Base-by-base conservation (phyloP, 768 basidiomycete species). In the Russula dissimulans region DNA sequence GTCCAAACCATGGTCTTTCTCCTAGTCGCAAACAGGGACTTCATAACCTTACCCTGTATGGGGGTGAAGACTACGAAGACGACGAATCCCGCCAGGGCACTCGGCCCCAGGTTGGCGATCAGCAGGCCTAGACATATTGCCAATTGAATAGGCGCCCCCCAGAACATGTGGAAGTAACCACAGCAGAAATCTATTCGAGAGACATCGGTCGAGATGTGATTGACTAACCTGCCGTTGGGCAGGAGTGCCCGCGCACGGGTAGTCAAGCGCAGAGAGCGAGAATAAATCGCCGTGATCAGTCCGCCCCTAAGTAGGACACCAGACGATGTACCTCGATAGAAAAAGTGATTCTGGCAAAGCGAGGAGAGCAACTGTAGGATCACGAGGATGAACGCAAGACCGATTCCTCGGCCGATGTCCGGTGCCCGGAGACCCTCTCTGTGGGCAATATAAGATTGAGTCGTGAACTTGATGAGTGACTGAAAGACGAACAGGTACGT, bases 141-240 rank as follows among this genome's bases (percentile, higher is more conserved):
- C 73, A 94, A 79, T 69, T 91, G 89, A 49, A 94, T 84, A 1
- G 85, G 85, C 0, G 85, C 82, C 5, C 86, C 75, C 86, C 87
- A 91, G 42, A 79, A 77, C 79, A 92, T 85, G 66, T 91, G 89
- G 71, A 91, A 87, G 74, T 85, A 89, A 18, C 85, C 78, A 66
- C 82, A 78, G 67, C 86, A 87, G 66, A 93, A 97, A 69, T 97
- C 93, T 69, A 97, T 89, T 22, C 94, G 82, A 32, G 89, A 92
- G 22, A 95, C 84, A 69, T 94, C 92, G 1, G 89, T 91, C 5
- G 90, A 92, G 61, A 98, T 95, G 73, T 95, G 92, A 65, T 93
- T 95, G 63, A 97, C 87, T 11, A 97, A 80, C 69, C 88, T 88
- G 22, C 93, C 95, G 67, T 91, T 97, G 1, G 89, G 83, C 45